A percentile compares a stretch with the other conserved stretches of the same genome.
These are phyloP conservation scores for Calonectria montana DNA, from an alignment of 2,329 filamentous ascomycete genomes.

Conservation along the genomic window DNA sequence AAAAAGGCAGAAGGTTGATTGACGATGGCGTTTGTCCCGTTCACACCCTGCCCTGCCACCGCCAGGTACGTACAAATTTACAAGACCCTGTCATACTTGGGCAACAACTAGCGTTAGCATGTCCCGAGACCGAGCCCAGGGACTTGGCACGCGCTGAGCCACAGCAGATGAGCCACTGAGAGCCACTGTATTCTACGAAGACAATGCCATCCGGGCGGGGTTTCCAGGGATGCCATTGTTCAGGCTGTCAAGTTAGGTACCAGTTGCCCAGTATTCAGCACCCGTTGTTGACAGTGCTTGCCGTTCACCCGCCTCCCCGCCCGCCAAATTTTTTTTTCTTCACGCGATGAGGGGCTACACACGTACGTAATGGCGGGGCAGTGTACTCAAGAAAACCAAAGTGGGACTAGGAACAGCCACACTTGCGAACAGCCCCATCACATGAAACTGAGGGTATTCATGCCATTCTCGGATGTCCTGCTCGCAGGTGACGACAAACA, in stretches of 20 bases:
- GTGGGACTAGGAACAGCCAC: not conserved
- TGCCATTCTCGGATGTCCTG: not conserved
- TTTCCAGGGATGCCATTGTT: not conserved
- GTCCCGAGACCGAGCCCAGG: constrained; percentile 6
- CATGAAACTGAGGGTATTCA: not conserved
- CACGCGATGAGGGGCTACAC: constrained; percentile 13
- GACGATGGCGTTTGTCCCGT: constrained; percentile 41
- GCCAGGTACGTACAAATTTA: constrained; percentile 10
- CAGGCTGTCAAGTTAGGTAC: not conserved
- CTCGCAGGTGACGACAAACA: too few species aligned
- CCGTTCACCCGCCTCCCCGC: constrained; percentile 12
- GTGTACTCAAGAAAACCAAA: constrained; percentile 22
- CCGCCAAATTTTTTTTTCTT: constrained; percentile 18
- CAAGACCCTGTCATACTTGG: constrained; percentile 3
- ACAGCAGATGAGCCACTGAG: constrained; percentile 19
- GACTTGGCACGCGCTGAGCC: constrained; percentile 16
- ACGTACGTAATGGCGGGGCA: constrained; percentile 53
- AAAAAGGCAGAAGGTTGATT: constrained; percentile 29
- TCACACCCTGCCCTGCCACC: constrained; percentile 8
- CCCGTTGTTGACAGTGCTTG: not conserved
- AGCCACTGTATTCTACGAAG: constrained; percentile 8
- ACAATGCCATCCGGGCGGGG: not conserved
- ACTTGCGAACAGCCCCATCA: not conserved
- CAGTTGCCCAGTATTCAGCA: not conserved
- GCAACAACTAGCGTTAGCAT: not conserved